Evolutionary conservation across 768 basidiomycete genomes (phyloP).

Genomic region (Suillus sp.): DNA sequence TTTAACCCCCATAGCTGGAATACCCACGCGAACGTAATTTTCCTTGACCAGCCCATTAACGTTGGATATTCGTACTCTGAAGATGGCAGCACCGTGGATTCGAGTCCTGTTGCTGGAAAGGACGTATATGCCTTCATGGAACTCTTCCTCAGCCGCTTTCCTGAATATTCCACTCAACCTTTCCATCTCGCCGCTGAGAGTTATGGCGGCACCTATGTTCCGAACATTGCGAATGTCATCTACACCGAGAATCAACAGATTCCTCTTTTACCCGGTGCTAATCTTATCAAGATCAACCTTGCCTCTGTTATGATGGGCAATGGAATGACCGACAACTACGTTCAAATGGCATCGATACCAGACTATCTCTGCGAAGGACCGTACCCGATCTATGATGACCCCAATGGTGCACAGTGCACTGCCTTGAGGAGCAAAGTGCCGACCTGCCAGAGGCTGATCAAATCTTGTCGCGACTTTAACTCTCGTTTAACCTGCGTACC

Average conservation of each 20-base stretch:
- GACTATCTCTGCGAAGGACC: slow-evolving; percentile 85
- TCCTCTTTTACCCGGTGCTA: slow-evolving; percentile 42
- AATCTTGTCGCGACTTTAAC: slow-evolving; percentile 66
- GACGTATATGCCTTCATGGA: slow-evolving; percentile 88
- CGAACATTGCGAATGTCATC: slow-evolving; percentile 84
- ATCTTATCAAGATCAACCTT: slow-evolving; percentile 75
- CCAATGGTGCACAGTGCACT: slow-evolving; percentile 65
- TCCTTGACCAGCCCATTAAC: slow-evolving; percentile 76
- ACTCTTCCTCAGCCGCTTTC: slow-evolving; percentile 77
- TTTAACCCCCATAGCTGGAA: slow-evolving; percentile 88
- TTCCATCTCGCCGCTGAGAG: slow-evolving; percentile 85
- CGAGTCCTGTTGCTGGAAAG: slow-evolving; percentile 81
- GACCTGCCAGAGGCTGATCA: slow-evolving; percentile 72
- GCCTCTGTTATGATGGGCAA: slow-evolving; percentile 86
- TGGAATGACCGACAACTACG: slow-evolving; percentile 80
- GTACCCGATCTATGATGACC: slow-evolving; percentile 77
- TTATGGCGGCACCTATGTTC: slow-evolving; percentile 79
- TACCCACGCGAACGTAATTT: slow-evolving; percentile 59
- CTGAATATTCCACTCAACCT: slow-evolving; percentile 65
- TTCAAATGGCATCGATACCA: slow-evolving; percentile 79
- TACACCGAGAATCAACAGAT: slow-evolving; percentile 73
- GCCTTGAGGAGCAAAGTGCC: slow-evolving; percentile 65
- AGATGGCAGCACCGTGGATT: slow-evolving; percentile 73
- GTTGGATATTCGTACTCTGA: slow-evolving; percentile 90
- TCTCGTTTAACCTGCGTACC: slow-evolving; percentile 70